Conservation (phyloP, 176 grass and related monocot genomes). For the Carex parvula region DNA sequence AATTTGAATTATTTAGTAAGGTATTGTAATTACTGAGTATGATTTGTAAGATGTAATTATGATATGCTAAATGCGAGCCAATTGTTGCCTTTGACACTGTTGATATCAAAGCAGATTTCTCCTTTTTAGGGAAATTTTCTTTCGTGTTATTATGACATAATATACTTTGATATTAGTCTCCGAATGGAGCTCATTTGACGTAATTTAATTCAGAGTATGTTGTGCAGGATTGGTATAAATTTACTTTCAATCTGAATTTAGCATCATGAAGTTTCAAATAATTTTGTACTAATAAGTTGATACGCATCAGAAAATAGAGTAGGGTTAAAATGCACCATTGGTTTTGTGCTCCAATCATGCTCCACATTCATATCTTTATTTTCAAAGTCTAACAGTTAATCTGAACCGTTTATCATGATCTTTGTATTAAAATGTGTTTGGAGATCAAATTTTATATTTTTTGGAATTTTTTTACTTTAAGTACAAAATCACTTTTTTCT, state of each 20-base stretch:
- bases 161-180: neutral
- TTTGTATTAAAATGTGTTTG: no score
- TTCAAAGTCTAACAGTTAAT: no score
- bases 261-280: neutral
- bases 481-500: no score
- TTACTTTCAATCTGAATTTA: neutral
- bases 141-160: neutral
- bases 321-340: no score
- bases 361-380: no score
- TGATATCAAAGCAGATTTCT: neutral
- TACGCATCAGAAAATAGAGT: neutral
- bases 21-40: neutral
- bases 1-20: constrained; percentile 1
- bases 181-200: neutral
- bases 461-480: no score
- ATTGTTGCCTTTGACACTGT: neutral
- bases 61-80: neutral
- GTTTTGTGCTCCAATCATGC: no score
- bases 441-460: no score
- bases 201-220: neutral
- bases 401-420: no score
- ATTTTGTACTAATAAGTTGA: neutral
- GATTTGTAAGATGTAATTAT: constrained; percentile 16
- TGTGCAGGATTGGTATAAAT: neutral
- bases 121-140: neutral